These are phyloP conservation scores for Ophiocordyceps camponoti-floridani DNA, from an alignment of 2,329 filamentous ascomycete species.

Conservation along the genomic window DNA sequence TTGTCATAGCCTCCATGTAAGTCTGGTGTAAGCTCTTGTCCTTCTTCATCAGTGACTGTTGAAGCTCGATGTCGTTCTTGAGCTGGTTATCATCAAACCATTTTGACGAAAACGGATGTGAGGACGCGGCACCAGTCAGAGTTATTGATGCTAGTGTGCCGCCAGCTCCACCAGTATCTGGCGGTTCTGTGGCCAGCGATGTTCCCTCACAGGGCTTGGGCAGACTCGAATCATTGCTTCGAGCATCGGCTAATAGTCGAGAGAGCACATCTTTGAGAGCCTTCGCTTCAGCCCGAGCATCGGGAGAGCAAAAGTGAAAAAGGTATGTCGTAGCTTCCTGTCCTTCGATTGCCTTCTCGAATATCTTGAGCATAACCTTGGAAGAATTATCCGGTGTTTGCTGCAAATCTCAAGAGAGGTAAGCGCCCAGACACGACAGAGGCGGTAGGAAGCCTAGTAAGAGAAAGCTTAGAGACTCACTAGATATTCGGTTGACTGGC, in stretches of 20 bases:
- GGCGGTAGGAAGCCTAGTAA: background rate
- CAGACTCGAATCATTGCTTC: slow-evolving; percentile 33
- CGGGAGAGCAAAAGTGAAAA: slow-evolving; percentile 73
- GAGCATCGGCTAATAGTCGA: slow-evolving; percentile 52
- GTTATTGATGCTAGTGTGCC: slow-evolving; percentile 54
- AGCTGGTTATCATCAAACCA: slow-evolving; percentile 73
- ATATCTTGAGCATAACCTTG: slow-evolving; percentile 89
- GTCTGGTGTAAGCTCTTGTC: slow-evolving; percentile 61
- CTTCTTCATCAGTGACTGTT: slow-evolving; percentile 74
- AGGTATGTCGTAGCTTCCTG: slow-evolving; percentile 53
- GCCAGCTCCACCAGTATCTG: slow-evolving; percentile 8
- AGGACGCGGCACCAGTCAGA: slow-evolving; percentile 51
- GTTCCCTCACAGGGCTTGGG: slow-evolving; percentile 24
- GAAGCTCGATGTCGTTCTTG: slow-evolving; percentile 61
- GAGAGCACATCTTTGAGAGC: slow-evolving; percentile 69
- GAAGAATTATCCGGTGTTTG: slow-evolving; percentile 77
- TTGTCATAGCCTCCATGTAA: slow-evolving; percentile 67
- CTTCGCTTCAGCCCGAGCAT: slow-evolving; percentile 71
- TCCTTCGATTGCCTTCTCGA: slow-evolving; percentile 47
- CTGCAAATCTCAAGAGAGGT: slow-evolving; percentile 54
- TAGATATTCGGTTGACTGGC: slow-evolving; percentile 60
- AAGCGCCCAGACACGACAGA: background rate
- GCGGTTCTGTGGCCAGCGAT: slow-evolving; percentile 8
- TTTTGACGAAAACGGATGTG: slow-evolving; percentile 34
- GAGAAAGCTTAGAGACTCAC: slow-evolving; percentile 29